Evolutionary conservation across 1,284 basidiomycete genomes (phyloP).

Genomic region (Phenoliferia sp.): DNA sequence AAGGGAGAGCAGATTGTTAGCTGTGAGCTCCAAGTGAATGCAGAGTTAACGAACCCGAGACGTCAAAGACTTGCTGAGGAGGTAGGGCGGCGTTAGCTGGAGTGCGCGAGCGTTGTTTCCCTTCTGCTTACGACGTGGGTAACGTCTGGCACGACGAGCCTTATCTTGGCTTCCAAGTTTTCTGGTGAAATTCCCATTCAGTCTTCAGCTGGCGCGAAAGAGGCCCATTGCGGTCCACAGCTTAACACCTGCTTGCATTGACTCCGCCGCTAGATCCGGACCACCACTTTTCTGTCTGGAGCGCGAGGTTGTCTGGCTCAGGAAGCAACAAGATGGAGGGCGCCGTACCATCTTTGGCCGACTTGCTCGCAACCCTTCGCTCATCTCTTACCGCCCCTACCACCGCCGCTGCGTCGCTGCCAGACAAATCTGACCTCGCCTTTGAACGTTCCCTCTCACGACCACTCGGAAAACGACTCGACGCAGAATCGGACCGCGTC

Average conservation of each 20-base stretch:
- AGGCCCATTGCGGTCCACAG: no score
- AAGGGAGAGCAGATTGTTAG: accelerated
- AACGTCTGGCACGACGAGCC: background rate
- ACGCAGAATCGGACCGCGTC: conserved; percentile 19
- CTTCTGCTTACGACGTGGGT: background rate
- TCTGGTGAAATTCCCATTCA: background rate
- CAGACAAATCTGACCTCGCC: conserved; percentile 25
- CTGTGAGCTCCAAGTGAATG: accelerated
- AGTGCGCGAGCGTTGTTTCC: no score
- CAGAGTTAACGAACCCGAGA: conserved; percentile 34
- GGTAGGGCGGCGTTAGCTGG: background rate
- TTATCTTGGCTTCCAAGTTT: background rate
- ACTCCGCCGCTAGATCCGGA: background rate
- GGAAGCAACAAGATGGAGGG: background rate
- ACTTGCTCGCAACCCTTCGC: conserved; percentile 14
- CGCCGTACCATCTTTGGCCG: background rate
- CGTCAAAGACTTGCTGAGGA: conserved; percentile 34
- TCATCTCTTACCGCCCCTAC: conserved; percentile 19
- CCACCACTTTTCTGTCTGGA: no score
- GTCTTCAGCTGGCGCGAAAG: no score
- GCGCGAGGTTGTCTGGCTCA: background rate
- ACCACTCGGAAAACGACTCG: conserved; percentile 24
- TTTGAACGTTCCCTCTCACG: conserved; percentile 35
- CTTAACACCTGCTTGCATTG: no score
- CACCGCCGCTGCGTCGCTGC: conserved; percentile 21